phyloP scores from a whole-genome alignment of 176 grass and related monocot genomes.

The Phragmites australis region DNA sequence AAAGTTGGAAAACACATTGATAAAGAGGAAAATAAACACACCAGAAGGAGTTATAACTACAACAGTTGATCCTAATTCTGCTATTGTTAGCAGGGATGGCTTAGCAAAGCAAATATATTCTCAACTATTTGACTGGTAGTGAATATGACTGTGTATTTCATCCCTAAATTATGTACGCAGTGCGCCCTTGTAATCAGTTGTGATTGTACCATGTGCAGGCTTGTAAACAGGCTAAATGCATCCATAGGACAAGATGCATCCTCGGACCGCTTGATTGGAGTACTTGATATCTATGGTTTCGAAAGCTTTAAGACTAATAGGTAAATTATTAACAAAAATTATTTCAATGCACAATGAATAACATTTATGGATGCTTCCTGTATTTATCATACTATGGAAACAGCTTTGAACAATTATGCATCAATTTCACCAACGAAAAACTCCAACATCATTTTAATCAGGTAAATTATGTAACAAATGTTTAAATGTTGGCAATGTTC shows the following conservation, averaged over 20 bases:
- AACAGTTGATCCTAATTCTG: conserved; percentile 84
- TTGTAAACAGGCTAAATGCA: conserved; percentile 85
- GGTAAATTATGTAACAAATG: conserved; percentile 45
- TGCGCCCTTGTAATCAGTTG: conserved; percentile 20
- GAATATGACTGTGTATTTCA: neutral
- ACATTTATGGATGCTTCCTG: conserved; percentile 23
- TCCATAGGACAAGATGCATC: conserved; percentile 88
- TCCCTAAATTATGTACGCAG: conserved; percentile 1
- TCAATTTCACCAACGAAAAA: conserved; percentile 97
- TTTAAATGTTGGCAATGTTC: conserved; percentile 27
- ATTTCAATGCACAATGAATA: conserved; percentile 23
- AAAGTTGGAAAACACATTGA: conserved; percentile 75
- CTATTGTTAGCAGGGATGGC: conserved; percentile 87
- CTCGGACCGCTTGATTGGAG: conserved; percentile 73
- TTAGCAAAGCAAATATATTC: conserved; percentile 89
- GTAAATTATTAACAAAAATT: conserved; percentile 48
- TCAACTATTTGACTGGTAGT: conserved; percentile 87
- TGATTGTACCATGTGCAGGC: conserved; percentile 53
- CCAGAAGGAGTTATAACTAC: conserved; percentile 89
- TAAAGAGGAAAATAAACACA: conserved; percentile 84
- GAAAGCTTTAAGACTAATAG: conserved; percentile 98
- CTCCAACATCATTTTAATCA: conserved; percentile 96
- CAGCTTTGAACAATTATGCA: conserved; percentile 96
- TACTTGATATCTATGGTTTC: conserved; percentile 99
- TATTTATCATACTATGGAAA: conserved; percentile 48